Percentiles rank a stretch among this genome's conserved stretches.
These are phyloP conservation scores for Penicillium longicatenatum DNA, from an alignment of 495 filamentous ascomycete species.

Conservation along the genomic window DNA sequence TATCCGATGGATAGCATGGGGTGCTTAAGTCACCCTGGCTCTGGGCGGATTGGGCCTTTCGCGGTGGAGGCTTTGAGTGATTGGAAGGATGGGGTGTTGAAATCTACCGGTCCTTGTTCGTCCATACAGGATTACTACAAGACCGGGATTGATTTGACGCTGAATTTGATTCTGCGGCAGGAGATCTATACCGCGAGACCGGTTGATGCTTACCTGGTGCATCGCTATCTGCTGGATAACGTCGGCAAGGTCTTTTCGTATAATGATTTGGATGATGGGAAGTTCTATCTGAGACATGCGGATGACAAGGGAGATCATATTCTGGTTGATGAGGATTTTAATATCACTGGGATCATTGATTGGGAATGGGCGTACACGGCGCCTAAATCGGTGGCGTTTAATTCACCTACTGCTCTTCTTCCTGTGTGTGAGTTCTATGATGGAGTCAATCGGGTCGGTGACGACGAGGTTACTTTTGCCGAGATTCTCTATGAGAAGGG, in stretches of 20 bases:
- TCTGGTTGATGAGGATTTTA: conserved; percentile 43
- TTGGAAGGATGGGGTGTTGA: conserved; percentile 16
- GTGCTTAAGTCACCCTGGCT: conserved; percentile 26
- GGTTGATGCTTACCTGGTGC: conserved; percentile 38
- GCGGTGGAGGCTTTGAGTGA: conserved; percentile 35
- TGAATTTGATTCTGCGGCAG: conserved; percentile 34
- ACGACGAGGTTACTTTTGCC: conserved; percentile 39
- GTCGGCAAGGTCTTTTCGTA: conserved; percentile 12
- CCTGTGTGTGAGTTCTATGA: conserved; percentile 45
- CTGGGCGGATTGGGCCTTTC: conserved; percentile 30
- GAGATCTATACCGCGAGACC: conserved; percentile 28
- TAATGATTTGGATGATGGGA: conserved; percentile 24
- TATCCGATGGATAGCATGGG: conserved; percentile 33
- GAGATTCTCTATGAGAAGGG: conserved; percentile 33
- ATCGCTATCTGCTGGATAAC: conserved; percentile 40
- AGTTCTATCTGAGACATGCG: conserved; percentile 45
- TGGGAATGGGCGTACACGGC: conserved; percentile 47
- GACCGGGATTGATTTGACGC: conserved; percentile 22
- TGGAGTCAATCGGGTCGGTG: conserved; percentile 32
- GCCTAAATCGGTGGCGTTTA: conserved; percentile 36
- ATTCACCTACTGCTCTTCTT: conserved; percentile 43
- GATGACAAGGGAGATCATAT: conserved; percentile 52
- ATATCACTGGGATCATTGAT: conserved; percentile 49
- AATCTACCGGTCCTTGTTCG: conserved; percentile 24
- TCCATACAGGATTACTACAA: conserved; percentile 22